Evolutionary conservation across 768 basidiomycete species (phyloP).

Genomic region (Calocera viscosa): DNA sequence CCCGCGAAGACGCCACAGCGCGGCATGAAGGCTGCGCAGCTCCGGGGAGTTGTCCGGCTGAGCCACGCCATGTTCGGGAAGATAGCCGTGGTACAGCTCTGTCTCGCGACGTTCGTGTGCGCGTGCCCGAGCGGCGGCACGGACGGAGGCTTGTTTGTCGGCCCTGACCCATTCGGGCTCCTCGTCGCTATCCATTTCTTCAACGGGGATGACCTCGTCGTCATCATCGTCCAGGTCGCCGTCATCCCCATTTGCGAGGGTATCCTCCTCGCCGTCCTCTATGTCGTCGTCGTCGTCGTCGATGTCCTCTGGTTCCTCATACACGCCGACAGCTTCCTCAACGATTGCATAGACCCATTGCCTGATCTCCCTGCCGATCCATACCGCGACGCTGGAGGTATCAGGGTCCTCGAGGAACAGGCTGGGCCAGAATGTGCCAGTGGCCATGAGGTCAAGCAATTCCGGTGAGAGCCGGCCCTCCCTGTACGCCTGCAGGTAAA

Average conservation of each 20-base stretch:
- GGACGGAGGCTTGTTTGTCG: slow-evolving; percentile 32
- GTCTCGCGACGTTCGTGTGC: slow-evolving; percentile 49
- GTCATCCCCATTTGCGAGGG: slow-evolving; percentile 21
- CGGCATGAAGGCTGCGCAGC: not conserved
- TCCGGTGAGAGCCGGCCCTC: slow-evolving; percentile 44
- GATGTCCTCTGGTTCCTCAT: slow-evolving; percentile 24
- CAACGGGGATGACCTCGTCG: slow-evolving; percentile 45
- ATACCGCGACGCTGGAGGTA: slow-evolving; percentile 49
- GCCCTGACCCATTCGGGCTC: slow-evolving; percentile 19
- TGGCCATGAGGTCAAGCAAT: slow-evolving; percentile 46
- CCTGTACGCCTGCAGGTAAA: slow-evolving; percentile 53
- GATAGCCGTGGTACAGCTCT: slow-evolving; percentile 22
- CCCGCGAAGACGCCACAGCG: not conserved
- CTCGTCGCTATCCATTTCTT: slow-evolving; percentile 46
- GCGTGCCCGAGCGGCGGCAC: slow-evolving; percentile 38
- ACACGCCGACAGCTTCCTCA: slow-evolving; percentile 52
- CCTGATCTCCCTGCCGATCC: slow-evolving; percentile 50
- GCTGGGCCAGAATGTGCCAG: slow-evolving; percentile 55
- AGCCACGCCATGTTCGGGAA: slow-evolving; percentile 22
- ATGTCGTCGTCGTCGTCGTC: slow-evolving; percentile 19
- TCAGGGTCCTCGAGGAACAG: slow-evolving; percentile 73
- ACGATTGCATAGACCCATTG: slow-evolving; percentile 56
- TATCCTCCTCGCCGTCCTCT: slow-evolving; percentile 16
- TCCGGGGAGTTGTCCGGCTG: slow-evolving; percentile 28
- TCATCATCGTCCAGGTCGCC: slow-evolving; percentile 35